Evolutionary conservation across 306 rosid species (phyloP).

Genomic region (Sicyos baderoa): DNA sequence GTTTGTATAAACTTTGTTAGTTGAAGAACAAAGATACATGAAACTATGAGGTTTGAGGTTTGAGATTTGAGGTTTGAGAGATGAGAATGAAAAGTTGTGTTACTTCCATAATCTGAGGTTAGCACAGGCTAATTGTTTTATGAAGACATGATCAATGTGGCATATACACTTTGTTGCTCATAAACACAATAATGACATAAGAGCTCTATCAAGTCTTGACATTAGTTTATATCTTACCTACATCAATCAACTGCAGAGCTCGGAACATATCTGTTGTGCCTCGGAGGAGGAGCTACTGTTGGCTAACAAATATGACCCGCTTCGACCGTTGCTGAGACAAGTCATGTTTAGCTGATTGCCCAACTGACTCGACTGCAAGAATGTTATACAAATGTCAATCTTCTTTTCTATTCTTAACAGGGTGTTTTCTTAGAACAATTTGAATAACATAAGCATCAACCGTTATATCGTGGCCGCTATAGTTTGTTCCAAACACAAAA

Average conservation of each 20-base stretch:
- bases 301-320: background rate
- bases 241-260: constrained; percentile 23
- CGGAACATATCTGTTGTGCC: constrained; percentile 8
- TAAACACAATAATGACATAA: constrained; percentile 2
- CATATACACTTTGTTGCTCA: constrained; percentile 9
- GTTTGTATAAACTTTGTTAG: background rate
- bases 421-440: no score
- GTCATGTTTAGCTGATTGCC: constrained; percentile 21
- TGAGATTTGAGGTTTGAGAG: background rate
- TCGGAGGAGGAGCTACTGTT: background rate
- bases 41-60: background rate
- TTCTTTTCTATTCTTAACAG: background rate
- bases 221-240: background rate
- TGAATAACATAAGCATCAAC: background rate
- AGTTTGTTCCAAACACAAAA: no score
- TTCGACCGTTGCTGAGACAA: constrained; percentile 21
- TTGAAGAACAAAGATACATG: background rate
- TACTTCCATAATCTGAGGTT: constrained; percentile 1
- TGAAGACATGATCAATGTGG: constrained; percentile 8
- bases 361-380: background rate
- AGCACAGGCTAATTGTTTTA: background rate
- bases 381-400: background rate
- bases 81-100: background rate
- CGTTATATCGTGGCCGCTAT: no score
- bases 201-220: background rate